Conservation (phyloP, 2,329 filamentous ascomycete genomes). For the Fusarium sacchari region DNA sequence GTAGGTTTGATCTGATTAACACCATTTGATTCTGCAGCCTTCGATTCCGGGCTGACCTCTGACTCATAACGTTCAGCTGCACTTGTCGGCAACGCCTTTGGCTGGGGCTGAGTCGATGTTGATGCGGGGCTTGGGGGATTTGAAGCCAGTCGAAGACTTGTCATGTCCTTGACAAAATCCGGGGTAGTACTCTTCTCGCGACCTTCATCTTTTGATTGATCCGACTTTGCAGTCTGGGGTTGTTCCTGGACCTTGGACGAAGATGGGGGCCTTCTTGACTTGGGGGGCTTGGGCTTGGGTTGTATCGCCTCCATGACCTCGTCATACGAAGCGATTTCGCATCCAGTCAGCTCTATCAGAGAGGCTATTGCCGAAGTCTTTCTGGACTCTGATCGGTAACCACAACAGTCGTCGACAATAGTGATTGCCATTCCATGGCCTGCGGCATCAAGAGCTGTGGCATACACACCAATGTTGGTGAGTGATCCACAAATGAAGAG, state of each 20-base stretch:
- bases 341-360: constrained; percentile 80
- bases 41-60: constrained; percentile 19
- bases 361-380: constrained; percentile 76
- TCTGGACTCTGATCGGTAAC: constrained; percentile 75
- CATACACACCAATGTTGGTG: constrained; percentile 88
- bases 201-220: constrained; percentile 11
- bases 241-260: constrained; percentile 20
- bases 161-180: constrained; percentile 48
- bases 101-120: constrained; percentile 29
- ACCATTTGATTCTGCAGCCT: constrained; percentile 26
- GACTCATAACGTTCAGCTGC: constrained; percentile 28
- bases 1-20: background rate
- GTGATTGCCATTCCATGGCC: constrained; percentile 89
- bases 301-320: constrained; percentile 61
- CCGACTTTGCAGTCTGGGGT: constrained; percentile 4
- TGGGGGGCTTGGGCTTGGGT: constrained; percentile 27
- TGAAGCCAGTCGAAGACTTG: constrained; percentile 45
- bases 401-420: constrained; percentile 87
- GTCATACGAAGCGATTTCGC: constrained; percentile 68
- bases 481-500: constrained; percentile 89
- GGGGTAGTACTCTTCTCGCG: constrained; percentile 41
- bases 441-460: constrained; percentile 90
- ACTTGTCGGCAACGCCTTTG: constrained; percentile 35
- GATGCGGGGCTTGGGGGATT: constrained; percentile 35
- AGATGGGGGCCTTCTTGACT: constrained; percentile 7